Evolutionary conservation across 2,329 filamentous ascomycete species (phyloP), one percentile per base, ranked within the genome.

Genomic region (Penicillium griseofulvum): DNA sequence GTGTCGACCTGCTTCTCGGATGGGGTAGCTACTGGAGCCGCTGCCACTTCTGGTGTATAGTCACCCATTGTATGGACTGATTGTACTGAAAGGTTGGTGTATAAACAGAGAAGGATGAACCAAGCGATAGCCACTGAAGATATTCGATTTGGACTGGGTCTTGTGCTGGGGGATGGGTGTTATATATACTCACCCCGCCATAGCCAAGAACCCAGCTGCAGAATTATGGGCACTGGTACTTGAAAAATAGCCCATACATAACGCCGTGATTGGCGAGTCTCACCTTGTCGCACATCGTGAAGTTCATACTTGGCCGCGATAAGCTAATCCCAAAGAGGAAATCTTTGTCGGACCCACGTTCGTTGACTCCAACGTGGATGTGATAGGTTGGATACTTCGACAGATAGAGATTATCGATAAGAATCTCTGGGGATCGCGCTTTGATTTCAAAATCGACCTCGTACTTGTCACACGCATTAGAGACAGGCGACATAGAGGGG

Each of bases 281-380:
- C 22, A 17, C 45, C 33, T 58, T 56, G 59, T 60, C 56, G n/a
- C 24, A 5, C 19, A 29, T 1, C 16, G 24, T 24, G 41, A 52
- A 38, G 22, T 28, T 43, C 37, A 54, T 49, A 54, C n/a, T 36
- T 49, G 24, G 8, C 16, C 12, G 14, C 22, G 33, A 33, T 31
- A 49, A 33, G 37, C 62, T 60, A 63, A 19, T 22, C 63, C 57
- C 34, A 33, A 65, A 63, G 51, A 52, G 63, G 63, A 62, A 63
- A 60, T 58, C 34, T 63, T 64, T 63, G 62, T 65, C 62, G 62
- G 63, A 62, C 60, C 62, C 63, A 63, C 57, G 17, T 22, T 42
- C 6, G 4, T n/a, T 16, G 37, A 22, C 22, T 12, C 3, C 12
- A 19, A 5, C 17, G 9, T 37, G 3, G 8, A 54, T 29, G 5